Conservation (phyloP, 192 early-diverging fungal species). For the Podila horticola region DNA sequence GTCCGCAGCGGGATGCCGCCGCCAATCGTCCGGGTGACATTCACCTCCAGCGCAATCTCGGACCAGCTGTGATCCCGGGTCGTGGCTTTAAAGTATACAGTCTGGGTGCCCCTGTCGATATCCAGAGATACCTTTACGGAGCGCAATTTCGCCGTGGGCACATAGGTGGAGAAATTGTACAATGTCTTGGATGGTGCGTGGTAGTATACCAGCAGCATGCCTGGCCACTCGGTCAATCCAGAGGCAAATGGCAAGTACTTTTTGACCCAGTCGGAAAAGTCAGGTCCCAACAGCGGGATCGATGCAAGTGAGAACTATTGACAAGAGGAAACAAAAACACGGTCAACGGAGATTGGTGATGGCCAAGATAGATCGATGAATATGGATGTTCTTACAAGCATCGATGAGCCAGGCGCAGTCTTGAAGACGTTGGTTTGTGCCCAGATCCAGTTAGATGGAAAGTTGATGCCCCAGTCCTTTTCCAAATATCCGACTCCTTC, state of each 20-base stretch:
- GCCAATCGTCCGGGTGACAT: slow-evolving; percentile 41
- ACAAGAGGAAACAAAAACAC: too few relatives aligned
- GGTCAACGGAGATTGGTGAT: too few relatives aligned
- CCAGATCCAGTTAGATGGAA: slow-evolving; percentile 65
- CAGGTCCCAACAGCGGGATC: slow-evolving; percentile 22
- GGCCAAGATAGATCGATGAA: not conserved
- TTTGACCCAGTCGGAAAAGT: slow-evolving; percentile 25
- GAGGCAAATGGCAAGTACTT: slow-evolving; percentile 7
- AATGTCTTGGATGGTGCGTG: slow-evolving; percentile 47
- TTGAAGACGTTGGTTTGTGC: slow-evolving; percentile 55
- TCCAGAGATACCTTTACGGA: slow-evolving; percentile 28
- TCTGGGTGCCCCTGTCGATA: slow-evolving; percentile 10
- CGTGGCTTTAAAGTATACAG: slow-evolving; percentile 18
- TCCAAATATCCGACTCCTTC: slow-evolving; percentile 59
- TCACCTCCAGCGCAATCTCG: slow-evolving; percentile 31
- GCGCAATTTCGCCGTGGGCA: slow-evolving; percentile 9
- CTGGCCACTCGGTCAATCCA: slow-evolving; percentile 19
- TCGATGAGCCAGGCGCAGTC: slow-evolving; percentile 33
- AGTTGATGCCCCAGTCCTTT: slow-evolving; percentile 64
- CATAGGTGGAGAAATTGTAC: slow-evolving; percentile 54
- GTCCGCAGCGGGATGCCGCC: slow-evolving; percentile 54
- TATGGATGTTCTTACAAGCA: slow-evolving; percentile 20
- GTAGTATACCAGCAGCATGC: slow-evolving; percentile 46
- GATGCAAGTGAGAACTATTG: slow-evolving; percentile 31
- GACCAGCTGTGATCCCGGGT: slow-evolving; percentile 13